phyloP scores from a whole-genome alignment of 306 rosid genomes.

The Amphicarpaea edgeworthii region DNA sequence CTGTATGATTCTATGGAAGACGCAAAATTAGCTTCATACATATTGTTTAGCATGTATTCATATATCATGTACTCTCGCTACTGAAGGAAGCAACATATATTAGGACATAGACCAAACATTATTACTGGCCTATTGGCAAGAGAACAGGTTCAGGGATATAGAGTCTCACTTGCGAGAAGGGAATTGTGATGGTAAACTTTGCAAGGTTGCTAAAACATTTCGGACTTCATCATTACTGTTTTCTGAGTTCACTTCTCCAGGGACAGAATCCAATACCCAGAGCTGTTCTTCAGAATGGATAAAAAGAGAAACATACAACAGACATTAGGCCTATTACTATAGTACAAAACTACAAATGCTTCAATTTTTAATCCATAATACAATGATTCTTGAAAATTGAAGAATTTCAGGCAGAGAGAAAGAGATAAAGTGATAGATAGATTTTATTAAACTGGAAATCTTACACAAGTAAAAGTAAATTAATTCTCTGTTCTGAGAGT shows the following conservation, averaged over 20 bases:
- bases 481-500: not conserved
- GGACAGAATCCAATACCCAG: conserved; percentile 92
- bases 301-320: conserved; percentile 17
- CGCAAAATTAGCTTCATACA: not conserved
- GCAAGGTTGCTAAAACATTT: conserved; percentile 72
- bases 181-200: conserved; percentile 69
- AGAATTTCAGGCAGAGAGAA: conserved; percentile 5
- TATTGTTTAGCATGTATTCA: conserved; percentile 11
- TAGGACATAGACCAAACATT: conserved; percentile 8
- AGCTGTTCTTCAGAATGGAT: conserved; percentile 78
- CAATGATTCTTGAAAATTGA: not conserved
- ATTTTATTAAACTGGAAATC: not conserved
- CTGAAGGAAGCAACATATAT: not conserved
- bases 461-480: not conserved
- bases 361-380: conserved; percentile 16
- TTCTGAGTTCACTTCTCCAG: conserved; percentile 68
- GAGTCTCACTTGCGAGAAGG: conserved; percentile 78
- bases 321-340: conserved; percentile 5
- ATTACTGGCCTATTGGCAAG: not conserved
- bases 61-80: not conserved
- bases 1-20: not conserved
- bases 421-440: too few species aligned
- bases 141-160: conserved; percentile 40
- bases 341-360: conserved; percentile 3
- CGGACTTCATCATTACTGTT: conserved; percentile 77